phyloP scores from a whole-genome alignment of 2,329 filamentous ascomycete genomes.

The Chrysosphaeria jannelii region DNA sequence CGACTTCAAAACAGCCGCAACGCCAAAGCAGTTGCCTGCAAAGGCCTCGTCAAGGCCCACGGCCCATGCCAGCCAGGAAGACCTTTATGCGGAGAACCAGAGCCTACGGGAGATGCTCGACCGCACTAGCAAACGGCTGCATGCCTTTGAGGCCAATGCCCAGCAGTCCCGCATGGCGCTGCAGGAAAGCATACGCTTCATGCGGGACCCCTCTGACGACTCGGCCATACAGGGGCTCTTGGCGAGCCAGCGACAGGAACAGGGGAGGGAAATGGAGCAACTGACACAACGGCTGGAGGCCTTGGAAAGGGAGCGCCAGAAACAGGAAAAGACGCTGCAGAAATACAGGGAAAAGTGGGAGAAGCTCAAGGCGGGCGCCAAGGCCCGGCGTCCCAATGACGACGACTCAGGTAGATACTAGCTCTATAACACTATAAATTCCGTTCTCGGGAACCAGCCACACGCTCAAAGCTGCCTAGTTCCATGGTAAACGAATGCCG shows the following conservation, averaged over 20 bases:
- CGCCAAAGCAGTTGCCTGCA: conserved; percentile 1
- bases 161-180: conserved; percentile 67
- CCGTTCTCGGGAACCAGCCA: conserved; percentile 23
- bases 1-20: conserved; percentile 56
- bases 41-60: background rate
- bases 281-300: conserved; percentile 29
- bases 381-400: conserved; percentile 22
- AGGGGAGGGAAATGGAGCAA: background rate
- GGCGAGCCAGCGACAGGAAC: background rate
- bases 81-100: conserved; percentile 66
- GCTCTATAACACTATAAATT: conserved; percentile 5
- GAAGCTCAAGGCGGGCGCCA: conserved; percentile 26
- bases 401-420: too few species aligned
- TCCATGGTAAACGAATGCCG: conserved; percentile 31
- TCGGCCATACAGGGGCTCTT: conserved; percentile 17
- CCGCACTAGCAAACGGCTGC: conserved; percentile 60
- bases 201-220: too few species aligned
- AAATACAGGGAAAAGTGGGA: conserved; percentile 32
- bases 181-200: conserved; percentile 48
- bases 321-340: conserved; percentile 22
- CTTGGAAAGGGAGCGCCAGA: conserved; percentile 29
- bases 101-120: conserved; percentile 65
- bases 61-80: conserved; percentile 31
- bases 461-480: conserved; percentile 24
- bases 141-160: conserved; percentile 75